Base-by-base conservation (phyloP, 441 rosid genomes). In the Codiaeum variegatum region DNA sequence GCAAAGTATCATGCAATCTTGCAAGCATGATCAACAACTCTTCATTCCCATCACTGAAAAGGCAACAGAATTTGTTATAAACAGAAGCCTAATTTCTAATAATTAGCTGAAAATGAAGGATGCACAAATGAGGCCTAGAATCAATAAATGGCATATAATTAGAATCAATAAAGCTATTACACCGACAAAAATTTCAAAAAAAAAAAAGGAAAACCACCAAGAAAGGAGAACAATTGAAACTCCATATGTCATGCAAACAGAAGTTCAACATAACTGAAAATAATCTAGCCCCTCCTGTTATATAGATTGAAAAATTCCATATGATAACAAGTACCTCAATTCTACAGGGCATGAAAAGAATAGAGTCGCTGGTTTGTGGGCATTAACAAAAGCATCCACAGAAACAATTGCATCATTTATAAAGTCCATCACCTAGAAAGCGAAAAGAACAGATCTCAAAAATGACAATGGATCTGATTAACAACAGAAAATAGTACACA, bases 391-490 rank as follows among this genome's bases (percentile, higher is more conserved):
- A 70, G 97, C 88, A 78, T 91, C 97, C 92, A 95, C 85, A 68
- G 99, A 91, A 71, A 87, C 91, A 82, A 90, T 73, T 58, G 98
- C 92, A 83, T 95, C 99, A 84, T 95, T 95, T 75, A 95, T 88
- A 59, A 95, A 95, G 85, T 95, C 99, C 95, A 95, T 85, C 78
- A 91, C 99, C 99, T 94, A 81, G 46, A 28, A 73, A 69, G 9
- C 36, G 12, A 70, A 55, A 42, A 69, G 8, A 70, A 19, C 0
- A 31, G 12, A 21, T 0, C 46, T 73, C 62, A 40, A 36, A 29
- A 10, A 59, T 18, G 32, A 40, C 5, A 42, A 69, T 54, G 28
- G 46, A 74, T 24, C 21, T 32, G 3, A 46, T 51, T 61, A 63
- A 61, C 61, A 74, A 16, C 40, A 5, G 40, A 65, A 7, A 61